Percentiles rank a stretch among this genome's conserved stretches.
These are phyloP conservation scores for Apiospora arundinis DNA, from an alignment of 2,329 filamentous ascomycete genomes.

Conservation along the genomic window DNA sequence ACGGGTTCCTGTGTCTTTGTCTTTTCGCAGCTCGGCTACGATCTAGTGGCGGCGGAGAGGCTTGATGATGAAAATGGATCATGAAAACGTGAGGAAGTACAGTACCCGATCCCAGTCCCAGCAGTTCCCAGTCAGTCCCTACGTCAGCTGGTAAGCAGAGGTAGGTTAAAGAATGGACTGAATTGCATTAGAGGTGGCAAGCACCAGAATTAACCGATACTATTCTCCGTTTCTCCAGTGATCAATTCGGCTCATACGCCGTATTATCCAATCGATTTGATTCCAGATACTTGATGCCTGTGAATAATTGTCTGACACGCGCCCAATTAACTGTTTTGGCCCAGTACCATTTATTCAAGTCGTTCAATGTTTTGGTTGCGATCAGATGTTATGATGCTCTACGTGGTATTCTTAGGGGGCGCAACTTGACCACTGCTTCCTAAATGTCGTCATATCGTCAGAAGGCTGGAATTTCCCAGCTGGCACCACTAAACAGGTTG, in stretches of 20 bases:
- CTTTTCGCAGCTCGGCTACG: background rate
- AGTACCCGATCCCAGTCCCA: background rate
- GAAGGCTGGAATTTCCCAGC: background rate
- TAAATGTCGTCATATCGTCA: background rate
- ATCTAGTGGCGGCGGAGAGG: background rate
- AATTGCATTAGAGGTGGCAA: slow-evolving; percentile 6
- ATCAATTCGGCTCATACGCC: background rate
- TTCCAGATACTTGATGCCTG: background rate
- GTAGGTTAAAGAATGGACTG: background rate
- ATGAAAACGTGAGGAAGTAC: background rate
- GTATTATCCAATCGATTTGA: background rate
- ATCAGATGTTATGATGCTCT: background rate
- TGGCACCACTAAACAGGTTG: background rate
- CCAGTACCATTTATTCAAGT: background rate
- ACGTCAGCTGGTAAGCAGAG: background rate
- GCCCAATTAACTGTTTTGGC: background rate
- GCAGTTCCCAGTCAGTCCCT: too few species aligned
- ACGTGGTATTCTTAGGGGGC: background rate
- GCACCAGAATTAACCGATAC: slow-evolving; percentile 9
- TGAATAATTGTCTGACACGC: background rate
- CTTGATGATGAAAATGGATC: background rate
- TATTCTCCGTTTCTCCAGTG: background rate
- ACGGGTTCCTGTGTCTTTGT: background rate
- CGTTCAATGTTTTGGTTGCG: background rate
- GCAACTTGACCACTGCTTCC: background rate